phyloP scores from a whole-genome alignment of 2,329 filamentous ascomycete genomes.

The Exophiala spinifera region DNA sequence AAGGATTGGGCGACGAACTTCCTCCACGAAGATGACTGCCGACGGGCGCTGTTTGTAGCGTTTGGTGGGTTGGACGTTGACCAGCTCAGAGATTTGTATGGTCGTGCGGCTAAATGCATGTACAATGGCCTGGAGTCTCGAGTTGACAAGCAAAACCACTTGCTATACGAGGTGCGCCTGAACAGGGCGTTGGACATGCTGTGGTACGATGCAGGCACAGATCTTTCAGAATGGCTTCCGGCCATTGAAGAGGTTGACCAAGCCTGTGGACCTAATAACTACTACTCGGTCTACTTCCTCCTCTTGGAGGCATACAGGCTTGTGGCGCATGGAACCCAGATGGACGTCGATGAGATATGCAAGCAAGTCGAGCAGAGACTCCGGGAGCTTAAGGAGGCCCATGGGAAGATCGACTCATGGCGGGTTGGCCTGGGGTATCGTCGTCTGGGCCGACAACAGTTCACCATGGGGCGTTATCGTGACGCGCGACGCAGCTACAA shows the following conservation, averaged over 20 bases:
- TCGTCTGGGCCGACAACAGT: slow-evolving; percentile 20
- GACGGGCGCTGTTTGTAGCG: slow-evolving; percentile 17
- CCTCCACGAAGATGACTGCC: slow-evolving; percentile 14
- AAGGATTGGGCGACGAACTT: slow-evolving; percentile 16
- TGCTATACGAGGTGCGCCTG: slow-evolving; percentile 22
- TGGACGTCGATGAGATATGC: slow-evolving; percentile 9
- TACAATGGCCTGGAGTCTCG: slow-evolving; percentile 19
- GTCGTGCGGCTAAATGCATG: slow-evolving; percentile 16
- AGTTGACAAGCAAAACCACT: slow-evolving; percentile 17
- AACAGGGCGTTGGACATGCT: slow-evolving; percentile 22
- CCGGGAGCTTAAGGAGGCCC: slow-evolving; percentile 2
- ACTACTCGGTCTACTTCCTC: slow-evolving; percentile 17
- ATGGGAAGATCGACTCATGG: slow-evolving; percentile 17
- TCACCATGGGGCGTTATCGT: slow-evolving; percentile 6
- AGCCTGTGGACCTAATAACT: slow-evolving; percentile 10
- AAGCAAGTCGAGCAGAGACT: slow-evolving; percentile 13
- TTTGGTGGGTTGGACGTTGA: slow-evolving; percentile 18
- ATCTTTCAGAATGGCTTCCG: slow-evolving; percentile 19
- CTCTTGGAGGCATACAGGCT: slow-evolving; percentile 20
- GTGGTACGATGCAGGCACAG: slow-evolving; percentile 17
- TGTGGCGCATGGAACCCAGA: slow-evolving; percentile 11
- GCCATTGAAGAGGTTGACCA: slow-evolving; percentile 16
- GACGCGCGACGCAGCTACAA: slow-evolving; percentile 24
- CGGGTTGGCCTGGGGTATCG: slow-evolving; percentile 21
- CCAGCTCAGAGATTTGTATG: slow-evolving; percentile 16